A percentile compares a stretch with the other conserved stretches of the same genome.
These are phyloP conservation scores for Scalesia atractyloides DNA, from an alignment of 129 eudicot genomes.

Conservation along the genomic window DNA sequence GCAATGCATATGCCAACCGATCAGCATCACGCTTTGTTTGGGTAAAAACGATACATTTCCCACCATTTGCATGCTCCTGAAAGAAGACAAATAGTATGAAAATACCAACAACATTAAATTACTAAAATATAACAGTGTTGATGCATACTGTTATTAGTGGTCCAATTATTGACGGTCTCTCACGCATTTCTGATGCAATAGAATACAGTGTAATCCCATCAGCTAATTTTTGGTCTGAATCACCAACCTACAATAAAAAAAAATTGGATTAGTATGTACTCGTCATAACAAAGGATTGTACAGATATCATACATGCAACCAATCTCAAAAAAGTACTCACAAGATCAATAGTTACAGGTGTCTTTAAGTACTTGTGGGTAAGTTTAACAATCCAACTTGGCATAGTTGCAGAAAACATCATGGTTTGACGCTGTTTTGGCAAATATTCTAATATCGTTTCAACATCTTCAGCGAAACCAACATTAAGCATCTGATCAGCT, in stretches of 20 bases:
- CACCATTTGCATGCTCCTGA: slow-evolving; percentile 63
- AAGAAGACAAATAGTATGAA: neutral
- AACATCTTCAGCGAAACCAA: slow-evolving; percentile 88
- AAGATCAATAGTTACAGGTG: slow-evolving; percentile 80
- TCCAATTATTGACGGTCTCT: slow-evolving; percentile 71
- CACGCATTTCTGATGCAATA: slow-evolving; percentile 52
- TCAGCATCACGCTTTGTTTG: slow-evolving; percentile 99
- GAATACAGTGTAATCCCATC: slow-evolving; percentile 86
- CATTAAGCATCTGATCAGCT: slow-evolving; percentile 97
- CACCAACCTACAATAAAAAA: slow-evolving; percentile 67
- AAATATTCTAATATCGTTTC: slow-evolving; percentile 69
- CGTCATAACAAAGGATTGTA: neutral
- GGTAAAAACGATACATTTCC: slow-evolving; percentile 85
- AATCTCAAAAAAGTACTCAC: slow-evolving; percentile 41
- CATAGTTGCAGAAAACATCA: slow-evolving; percentile 99
- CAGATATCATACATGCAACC: neutral
- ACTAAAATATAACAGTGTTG: neutral
- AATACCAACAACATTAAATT: neutral
- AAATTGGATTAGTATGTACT: neutral
- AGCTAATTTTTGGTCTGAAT: slow-evolving; percentile 85
- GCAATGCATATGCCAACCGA: slow-evolving; percentile 60
- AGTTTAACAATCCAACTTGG: slow-evolving; percentile 84
- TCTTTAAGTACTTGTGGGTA: slow-evolving; percentile 68
- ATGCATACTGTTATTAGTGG: slow-evolving; percentile 61
- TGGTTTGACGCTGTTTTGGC: slow-evolving; percentile 67